Evolutionary conservation across 108 stramenopile species (phyloP).

Genomic region (Chaetoceros muelleri): DNA sequence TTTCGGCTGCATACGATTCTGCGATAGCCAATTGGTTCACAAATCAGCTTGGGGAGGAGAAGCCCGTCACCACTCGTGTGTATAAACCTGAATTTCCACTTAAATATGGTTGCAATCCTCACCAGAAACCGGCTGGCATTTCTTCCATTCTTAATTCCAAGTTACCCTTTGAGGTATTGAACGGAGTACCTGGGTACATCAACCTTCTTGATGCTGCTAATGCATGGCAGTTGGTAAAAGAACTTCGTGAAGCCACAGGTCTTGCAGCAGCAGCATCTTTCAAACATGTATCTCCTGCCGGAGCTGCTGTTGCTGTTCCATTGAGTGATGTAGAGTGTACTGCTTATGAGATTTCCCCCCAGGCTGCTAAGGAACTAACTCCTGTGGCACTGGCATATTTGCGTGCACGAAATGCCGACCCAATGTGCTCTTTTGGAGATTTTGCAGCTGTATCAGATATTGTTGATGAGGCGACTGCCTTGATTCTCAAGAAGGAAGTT

Average conservation of each 20-base stretch:
- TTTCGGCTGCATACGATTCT: conserved; percentile 89
- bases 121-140: conserved; percentile 91
- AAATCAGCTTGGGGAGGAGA: conserved; percentile 37
- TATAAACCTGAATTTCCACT: conserved; percentile 84
- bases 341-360: conserved; percentile 79
- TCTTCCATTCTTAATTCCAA: conserved; percentile 52
- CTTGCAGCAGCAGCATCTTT: conserved; percentile 93
- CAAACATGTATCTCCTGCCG: conserved; percentile 98
- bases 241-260: conserved; percentile 84
- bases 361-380: conserved; percentile 67
- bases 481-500: conserved; percentile 92
- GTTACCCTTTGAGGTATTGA: conserved; percentile 84
- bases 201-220: conserved; percentile 97
- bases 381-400: conserved; percentile 93
- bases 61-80: conserved; percentile 68
- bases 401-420: conserved; percentile 96
- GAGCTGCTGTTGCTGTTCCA: conserved; percentile 93
- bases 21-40: conserved; percentile 89
- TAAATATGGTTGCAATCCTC: conserved; percentile 98
- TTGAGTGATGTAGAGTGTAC: conserved; percentile 74
- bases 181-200: conserved; percentile 96
- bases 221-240: conserved; percentile 94
- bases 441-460: conserved; percentile 92
- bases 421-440: conserved; percentile 98
- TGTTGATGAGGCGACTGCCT: conserved; percentile 95